Evolutionary conservation across 179 eudicot genomes (phyloP), one percentile per base, ranked within the genome.

Genomic region (Corrigiola litoralis): DNA sequence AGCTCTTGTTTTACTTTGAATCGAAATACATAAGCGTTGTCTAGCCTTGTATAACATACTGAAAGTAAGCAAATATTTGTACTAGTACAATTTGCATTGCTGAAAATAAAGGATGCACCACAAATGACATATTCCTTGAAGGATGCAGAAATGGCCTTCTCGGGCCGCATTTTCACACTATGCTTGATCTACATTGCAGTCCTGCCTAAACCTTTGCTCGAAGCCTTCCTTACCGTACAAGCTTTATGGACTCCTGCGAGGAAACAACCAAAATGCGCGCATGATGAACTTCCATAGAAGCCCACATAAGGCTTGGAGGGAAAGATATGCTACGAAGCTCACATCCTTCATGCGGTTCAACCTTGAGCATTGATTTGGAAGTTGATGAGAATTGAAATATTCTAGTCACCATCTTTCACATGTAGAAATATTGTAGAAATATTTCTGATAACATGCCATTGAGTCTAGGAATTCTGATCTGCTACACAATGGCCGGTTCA

Each of bases 401-500:
- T 41, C 67, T 54, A 2, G 52, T 61, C 6, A 25, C 41, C 17
- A 20, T 63, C 49, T 0, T 38, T 27, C 3, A 65, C 5, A 25
- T 65, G 69, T n/a, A 32, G 11, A 21, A 66, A 66, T 50, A 10
- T 38, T 65, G 69, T n/a, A 32, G 11, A 21, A 66, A 66, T 50
- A 58, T 58, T 28, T 72, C 67, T 1, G 72, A 67, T 10, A 72
- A 60, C 37, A 42, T 67, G 71, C 47, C 46, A 57, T 17, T n/a
- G n/a, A n/a, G n/a, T n/a, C n/a, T 58, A 50, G 2, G 76, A 50
- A 2, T 57, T 34, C 1, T 71, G 71, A 52, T 72, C 76, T 0
- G 16, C 76, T 18, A 72, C 9, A 28, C 61, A 41, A 20, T 73
- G 77, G n/a, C n/a, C n/a, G n/a, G 58, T 67, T 72, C 76, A 72